phyloP scores from a whole-genome alignment of 495 filamentous ascomycete genomes.

The Ramalina intermedia region DNA sequence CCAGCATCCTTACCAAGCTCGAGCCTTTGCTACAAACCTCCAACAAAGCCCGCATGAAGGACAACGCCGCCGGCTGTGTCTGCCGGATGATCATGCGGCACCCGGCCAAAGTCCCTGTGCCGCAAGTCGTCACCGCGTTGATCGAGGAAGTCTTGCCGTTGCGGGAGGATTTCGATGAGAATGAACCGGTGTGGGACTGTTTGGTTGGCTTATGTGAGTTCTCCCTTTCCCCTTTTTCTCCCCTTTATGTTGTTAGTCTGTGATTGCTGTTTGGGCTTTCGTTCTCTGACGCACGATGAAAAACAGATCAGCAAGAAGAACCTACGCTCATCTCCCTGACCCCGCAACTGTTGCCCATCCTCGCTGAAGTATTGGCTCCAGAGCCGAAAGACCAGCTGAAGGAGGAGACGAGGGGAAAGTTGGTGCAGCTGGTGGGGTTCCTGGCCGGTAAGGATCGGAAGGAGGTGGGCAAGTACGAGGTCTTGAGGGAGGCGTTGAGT shows the following conservation, averaged over 20 bases:
- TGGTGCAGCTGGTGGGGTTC: conserved; percentile 58
- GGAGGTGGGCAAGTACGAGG: conserved; percentile 15
- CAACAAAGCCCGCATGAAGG: conserved; percentile 60
- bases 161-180: conserved; percentile 93
- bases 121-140: conserved; percentile 68
- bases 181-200: conserved; percentile 79
- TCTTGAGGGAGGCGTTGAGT: conserved; percentile 8
- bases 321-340: conserved; percentile 63
- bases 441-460: conserved; percentile 36
- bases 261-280: no score
- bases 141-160: conserved; percentile 60
- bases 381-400: conserved; percentile 68
- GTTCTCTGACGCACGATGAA: neutral
- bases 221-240: no score
- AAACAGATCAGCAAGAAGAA: conserved; percentile 54
- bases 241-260: no score
- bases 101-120: conserved; percentile 61
- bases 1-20: conserved; percentile 62
- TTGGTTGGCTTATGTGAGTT: conserved; percentile 72
- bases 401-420: conserved; percentile 56
- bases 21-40: conserved; percentile 63
- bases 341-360: conserved; percentile 58
- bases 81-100: conserved; percentile 80
- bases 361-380: conserved; percentile 63
- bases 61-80: conserved; percentile 90